phyloP scores from a whole-genome alignment of 225 moss, liverwort and hornwort genomes.

The Thuidium tamariscinum region DNA sequence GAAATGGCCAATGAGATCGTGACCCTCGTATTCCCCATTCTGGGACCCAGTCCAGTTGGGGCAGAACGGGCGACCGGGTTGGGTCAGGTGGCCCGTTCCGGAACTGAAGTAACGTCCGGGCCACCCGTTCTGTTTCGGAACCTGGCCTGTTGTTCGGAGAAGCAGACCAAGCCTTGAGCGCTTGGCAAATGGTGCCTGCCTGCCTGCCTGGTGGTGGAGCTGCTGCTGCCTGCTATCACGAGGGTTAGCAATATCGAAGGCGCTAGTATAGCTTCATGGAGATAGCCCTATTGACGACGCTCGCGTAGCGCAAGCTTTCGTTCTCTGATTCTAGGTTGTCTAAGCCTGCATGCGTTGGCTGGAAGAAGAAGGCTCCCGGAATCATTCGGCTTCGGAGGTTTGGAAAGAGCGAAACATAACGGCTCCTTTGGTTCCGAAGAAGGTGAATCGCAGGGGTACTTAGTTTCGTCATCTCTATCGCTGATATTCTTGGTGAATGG shows the following conservation, averaged over 20 bases:
- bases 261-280: background rate
- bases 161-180: background rate
- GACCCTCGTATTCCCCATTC: background rate
- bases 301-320: background rate
- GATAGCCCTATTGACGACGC: background rate
- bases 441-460: slow-evolving; percentile 6
- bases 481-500: background rate
- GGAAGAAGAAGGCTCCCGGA: background rate
- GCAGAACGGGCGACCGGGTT: background rate
- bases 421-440: background rate
- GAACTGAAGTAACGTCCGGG: background rate
- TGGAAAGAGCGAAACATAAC: background rate
- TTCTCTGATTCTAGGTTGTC: background rate
- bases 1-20: background rate
- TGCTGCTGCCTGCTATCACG: background rate
- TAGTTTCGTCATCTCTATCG: background rate
- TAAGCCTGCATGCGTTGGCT: background rate
- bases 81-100: background rate
- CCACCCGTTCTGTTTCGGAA: background rate
- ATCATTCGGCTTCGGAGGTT: background rate
- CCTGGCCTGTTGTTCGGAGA: background rate
- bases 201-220: background rate
- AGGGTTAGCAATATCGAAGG: slow-evolving; percentile 19
- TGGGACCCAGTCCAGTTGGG: background rate
- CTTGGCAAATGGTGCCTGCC: background rate